Base-by-base conservation (phyloP, 345 rosid genomes). In the Salix dunnii region DNA sequence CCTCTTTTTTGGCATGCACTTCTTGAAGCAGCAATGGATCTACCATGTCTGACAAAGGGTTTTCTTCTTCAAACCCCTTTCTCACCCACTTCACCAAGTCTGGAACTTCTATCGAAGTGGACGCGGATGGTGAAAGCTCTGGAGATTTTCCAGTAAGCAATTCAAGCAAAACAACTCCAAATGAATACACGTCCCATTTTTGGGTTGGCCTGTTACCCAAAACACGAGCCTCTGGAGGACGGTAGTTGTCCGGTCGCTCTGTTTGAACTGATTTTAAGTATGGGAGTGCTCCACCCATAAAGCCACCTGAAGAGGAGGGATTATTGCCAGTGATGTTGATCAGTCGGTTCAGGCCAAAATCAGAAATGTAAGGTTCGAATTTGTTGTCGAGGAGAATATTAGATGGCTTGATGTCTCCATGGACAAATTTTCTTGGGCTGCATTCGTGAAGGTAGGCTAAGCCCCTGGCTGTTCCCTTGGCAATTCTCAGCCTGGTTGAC, bases 381-480 rank as follows among this genome's bases (percentile, higher is more conserved):
- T 92, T 94, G 42, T 85, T 84, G 88, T 91, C 95, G 10, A 96
- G 88, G 79, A 96, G 98, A 68, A 96, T 91, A 83, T 96, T 96
- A 0, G 99, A 90, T 0, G 99, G 98, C 75, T 92, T 96, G 75
- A 96, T 73, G 72, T 92, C 95, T 48, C 97, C 99, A 20, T 96
- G 99, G 42, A 94, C 89, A 21, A 92, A 90, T 80, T 94, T 96
- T 60, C 97, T 86, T 5, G 99, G 98, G 77, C 98, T 96, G 87
- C 97, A 92, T 77, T 96, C 99, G 67, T 96, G 99, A 79, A 96
- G 93, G 80, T 96, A 92, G 58, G 99, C 99, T 74, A 96, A 35
- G 61, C 98, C 99, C 63, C 94, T 90, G 53, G 99, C 98, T 7
- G 97, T 83, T 72, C 98, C 99, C 83, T 92, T 94, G 13, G 88